Base-by-base conservation (phyloP, 148 eudicot species). In the Silene conica region DNA sequence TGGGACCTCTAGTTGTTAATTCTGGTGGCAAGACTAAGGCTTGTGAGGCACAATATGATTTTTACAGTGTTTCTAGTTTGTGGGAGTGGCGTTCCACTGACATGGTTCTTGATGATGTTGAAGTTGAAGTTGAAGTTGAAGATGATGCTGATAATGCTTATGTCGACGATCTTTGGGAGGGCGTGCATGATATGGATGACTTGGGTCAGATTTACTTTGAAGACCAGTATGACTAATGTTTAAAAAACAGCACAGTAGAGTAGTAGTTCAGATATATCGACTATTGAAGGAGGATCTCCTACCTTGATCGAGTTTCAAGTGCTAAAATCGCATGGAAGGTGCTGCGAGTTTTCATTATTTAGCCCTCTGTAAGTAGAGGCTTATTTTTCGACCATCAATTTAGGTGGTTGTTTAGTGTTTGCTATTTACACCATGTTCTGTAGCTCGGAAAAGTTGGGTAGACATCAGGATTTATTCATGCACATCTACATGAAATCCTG, bases 1-100 rank as follows among this genome's bases (percentile, higher is more conserved):
- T 87, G 25, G 97, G 97, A 23, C 94, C 97, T 5, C 82, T 75
- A 56, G 81, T 83, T 9, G 84, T 79, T 26, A 87, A 81, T 63
- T 55, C 67, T 34, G 79, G 72, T 67, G 79, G 55, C 8, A 56
- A 82, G 52, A 48, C 25, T 8, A 70, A 81, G 46, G 84, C 74
- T 4, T 80, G 79, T 43, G 65, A 75, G 41, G 50, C 19, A 26
- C 77, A 74, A 34, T 64, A 79, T 20, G 81, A 80, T 63, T 58
- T 23, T 41, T 77, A 76, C 70, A 79, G 82, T 6, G 77, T 80
- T 65, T 84, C 86, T 1, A 81, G 85, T 25, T 79, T 76, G 60
- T 34, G 76, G 72, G 80, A 76, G 0, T 82, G 88, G 84, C 85
- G 81, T 61, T 89, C 80, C 70, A 74, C 56, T 16, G 81, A 75